phyloP scores from a whole-genome alignment of 2,329 filamentous ascomycete genomes.

The Anthostomella pinea region DNA sequence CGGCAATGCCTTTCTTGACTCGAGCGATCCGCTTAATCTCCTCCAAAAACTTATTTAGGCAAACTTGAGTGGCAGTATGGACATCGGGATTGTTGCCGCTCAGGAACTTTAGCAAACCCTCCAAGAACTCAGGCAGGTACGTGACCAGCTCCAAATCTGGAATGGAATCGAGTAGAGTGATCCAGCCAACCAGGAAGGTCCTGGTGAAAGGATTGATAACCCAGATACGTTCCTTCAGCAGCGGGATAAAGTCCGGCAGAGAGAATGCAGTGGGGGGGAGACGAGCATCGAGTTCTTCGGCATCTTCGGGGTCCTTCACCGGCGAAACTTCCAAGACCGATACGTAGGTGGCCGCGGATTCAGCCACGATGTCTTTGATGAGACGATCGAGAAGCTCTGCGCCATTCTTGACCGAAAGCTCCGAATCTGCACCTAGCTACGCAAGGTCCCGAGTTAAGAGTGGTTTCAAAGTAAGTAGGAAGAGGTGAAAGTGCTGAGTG shows the following conservation, averaged over 20 bases:
- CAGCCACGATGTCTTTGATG: conserved; percentile 93
- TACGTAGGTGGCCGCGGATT: conserved; percentile 91
- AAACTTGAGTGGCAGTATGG: conserved; percentile 86
- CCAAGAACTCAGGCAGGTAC: conserved; percentile 87
- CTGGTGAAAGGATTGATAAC: conserved; percentile 93
- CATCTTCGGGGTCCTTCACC: conserved; percentile 39
- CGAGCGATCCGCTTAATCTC: conserved; percentile 94
- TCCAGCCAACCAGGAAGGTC: conserved; percentile 94
- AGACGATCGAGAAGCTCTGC: conserved; percentile 92
- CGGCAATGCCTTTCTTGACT: conserved; percentile 86
- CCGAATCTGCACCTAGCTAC: conserved; percentile 90
- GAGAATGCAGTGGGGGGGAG: conserved; percentile 84
- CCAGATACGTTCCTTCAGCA: conserved; percentile 90
- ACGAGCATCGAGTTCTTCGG: conserved; percentile 36
- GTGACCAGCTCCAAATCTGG: conserved; percentile 93
- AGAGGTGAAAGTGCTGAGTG: conserved; percentile 3
- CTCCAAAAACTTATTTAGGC: conserved; percentile 82
- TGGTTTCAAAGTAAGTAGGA: conserved; percentile 8
- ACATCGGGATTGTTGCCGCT: conserved; percentile 91
- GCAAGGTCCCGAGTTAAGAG: conserved; percentile 7
- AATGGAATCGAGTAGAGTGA: conserved; percentile 91
- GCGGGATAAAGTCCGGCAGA: conserved; percentile 82
- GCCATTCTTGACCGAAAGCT: conserved; percentile 96
- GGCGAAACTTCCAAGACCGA: conserved; percentile 68
- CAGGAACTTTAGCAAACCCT: conserved; percentile 85